These are phyloP conservation scores for Huntiella decipiens DNA, from an alignment of 2,329 filamentous ascomycete genomes.

Conservation along the genomic window DNA sequence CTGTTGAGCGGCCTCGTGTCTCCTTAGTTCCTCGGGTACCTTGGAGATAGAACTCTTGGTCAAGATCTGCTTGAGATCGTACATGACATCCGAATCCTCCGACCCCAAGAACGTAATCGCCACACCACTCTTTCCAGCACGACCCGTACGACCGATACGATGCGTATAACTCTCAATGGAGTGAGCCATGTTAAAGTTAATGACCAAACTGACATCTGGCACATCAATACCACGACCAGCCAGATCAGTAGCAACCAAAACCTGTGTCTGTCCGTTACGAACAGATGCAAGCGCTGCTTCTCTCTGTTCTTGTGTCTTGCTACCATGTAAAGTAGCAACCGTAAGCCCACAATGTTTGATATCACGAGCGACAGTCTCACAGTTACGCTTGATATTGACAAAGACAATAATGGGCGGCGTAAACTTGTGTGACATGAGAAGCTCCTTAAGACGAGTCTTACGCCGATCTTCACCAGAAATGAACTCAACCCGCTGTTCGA, in stretches of 20 bases:
- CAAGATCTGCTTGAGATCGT: slow-evolving; percentile 90
- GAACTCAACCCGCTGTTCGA: slow-evolving; percentile 93
- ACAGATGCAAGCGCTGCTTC: slow-evolving; percentile 80
- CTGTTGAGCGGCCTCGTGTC: slow-evolving; percentile 82
- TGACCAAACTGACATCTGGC: slow-evolving; percentile 74
- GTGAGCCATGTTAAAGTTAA: slow-evolving; percentile 97
- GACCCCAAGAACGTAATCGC: slow-evolving; percentile 87
- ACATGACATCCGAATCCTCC: slow-evolving; percentile 79
- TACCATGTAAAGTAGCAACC: slow-evolving; percentile 78
- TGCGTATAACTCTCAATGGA: slow-evolving; percentile 93
- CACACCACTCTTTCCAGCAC: slow-evolving; percentile 91
- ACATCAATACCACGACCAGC: slow-evolving; percentile 97
- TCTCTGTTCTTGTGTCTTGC: slow-evolving; percentile 94
- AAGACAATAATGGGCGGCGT: slow-evolving; percentile 90
- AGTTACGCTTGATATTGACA: slow-evolving; percentile 99
- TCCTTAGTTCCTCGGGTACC: slow-evolving; percentile 76
- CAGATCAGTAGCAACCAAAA: slow-evolving; percentile 87
- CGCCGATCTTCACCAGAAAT: slow-evolving; percentile 80
- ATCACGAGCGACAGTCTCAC: slow-evolving; percentile 81
- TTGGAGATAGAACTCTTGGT: slow-evolving; percentile 73
- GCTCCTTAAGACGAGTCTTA: slow-evolving; percentile 88
- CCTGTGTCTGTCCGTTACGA: slow-evolving; percentile 59
- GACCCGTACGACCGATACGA: slow-evolving; percentile 87
- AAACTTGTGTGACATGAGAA: slow-evolving; percentile 65
- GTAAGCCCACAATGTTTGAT: slow-evolving; percentile 89